Conservation (phyloP, 148 eudicot species). For the Simmondsia chinensis region DNA sequence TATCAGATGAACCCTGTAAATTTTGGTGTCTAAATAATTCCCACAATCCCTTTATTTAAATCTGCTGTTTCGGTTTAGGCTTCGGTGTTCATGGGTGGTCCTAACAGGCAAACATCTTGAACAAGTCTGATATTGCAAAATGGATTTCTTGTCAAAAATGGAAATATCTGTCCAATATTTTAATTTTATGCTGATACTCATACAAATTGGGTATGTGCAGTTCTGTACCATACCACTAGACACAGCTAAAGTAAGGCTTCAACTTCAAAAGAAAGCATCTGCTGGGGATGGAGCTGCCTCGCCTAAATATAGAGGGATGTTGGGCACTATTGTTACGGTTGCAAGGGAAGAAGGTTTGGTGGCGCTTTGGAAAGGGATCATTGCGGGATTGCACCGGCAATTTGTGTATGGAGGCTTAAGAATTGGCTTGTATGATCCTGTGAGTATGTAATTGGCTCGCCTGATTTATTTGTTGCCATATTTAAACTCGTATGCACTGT, state of each 20-base stretch:
- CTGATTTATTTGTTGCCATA: constrained; percentile 2
- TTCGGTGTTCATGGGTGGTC: too few relatives aligned
- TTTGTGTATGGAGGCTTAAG: constrained; percentile 65
- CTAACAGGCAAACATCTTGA: not conserved
- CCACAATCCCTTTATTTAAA: too few relatives aligned
- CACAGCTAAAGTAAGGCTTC: constrained; percentile 66
- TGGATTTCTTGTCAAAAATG: not conserved
- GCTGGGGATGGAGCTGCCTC: constrained; percentile 29
- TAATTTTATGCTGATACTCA: constrained; percentile 3
- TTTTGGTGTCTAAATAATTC: too few relatives aligned
- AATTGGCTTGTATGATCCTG: constrained; percentile 65
- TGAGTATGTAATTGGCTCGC: constrained; percentile 15
- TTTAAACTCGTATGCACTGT: too few relatives aligned
- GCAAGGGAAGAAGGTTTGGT: constrained; percentile 58
- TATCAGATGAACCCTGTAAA: too few relatives aligned
- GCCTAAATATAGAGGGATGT: constrained; percentile 43
- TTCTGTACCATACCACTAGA: constrained; percentile 63
- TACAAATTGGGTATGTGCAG: constrained; percentile 30
- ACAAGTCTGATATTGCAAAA: not conserved
- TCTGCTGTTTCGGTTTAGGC: too few relatives aligned
- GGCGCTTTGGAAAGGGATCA: constrained; percentile 68
- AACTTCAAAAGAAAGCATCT: constrained; percentile 49
- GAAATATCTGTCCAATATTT: not conserved
- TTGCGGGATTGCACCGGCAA: constrained; percentile 65
- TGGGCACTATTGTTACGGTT: constrained; percentile 48